Evolutionary conservation across 2,329 filamentous ascomycete genomes (phyloP).

Genomic region (Chaetomiaceae sp.): DNA sequence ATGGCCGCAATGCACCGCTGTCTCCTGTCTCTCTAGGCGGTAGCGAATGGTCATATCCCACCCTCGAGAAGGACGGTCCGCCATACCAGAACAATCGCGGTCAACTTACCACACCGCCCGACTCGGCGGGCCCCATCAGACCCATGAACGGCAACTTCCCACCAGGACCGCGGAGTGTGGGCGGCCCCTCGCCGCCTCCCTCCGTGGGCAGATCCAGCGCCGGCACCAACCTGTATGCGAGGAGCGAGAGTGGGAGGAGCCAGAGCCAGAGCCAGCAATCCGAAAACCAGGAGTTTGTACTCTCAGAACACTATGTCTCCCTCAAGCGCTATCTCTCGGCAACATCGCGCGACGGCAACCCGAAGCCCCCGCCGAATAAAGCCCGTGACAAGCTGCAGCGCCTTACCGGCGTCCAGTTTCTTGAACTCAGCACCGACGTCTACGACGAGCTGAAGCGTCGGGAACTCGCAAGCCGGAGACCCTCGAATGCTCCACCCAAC

Average conservation of each 20-base stretch:
- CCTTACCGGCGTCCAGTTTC: slow-evolving; percentile 87
- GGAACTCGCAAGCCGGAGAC: slow-evolving; percentile 60
- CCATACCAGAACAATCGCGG: slow-evolving; percentile 42
- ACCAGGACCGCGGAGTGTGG: slow-evolving; percentile 50
- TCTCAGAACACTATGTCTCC: slow-evolving; percentile 76
- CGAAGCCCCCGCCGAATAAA: slow-evolving; percentile 72
- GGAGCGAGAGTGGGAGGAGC: slow-evolving; percentile 61
- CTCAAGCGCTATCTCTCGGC: slow-evolving; percentile 70
- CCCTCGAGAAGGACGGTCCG: slow-evolving; percentile 47
- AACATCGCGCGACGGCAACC: slow-evolving; percentile 68
- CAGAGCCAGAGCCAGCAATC: slow-evolving; percentile 50
- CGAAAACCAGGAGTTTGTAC: slow-evolving; percentile 58
- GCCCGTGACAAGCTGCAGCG: slow-evolving; percentile 91
- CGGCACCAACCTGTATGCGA: slow-evolving; percentile 64
- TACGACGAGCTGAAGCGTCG: slow-evolving; percentile 90
- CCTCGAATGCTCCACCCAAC: slow-evolving; percentile 47
- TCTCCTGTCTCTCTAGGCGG: slow-evolving; percentile 79
- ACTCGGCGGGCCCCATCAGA: slow-evolving; percentile 58
- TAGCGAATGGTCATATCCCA: slow-evolving; percentile 77
- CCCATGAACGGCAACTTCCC: slow-evolving; percentile 58
- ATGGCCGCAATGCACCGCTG: slow-evolving; percentile 68
- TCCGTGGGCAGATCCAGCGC: slow-evolving; percentile 83
- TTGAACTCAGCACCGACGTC: slow-evolving; percentile 95
- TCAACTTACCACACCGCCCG: slow-evolving; percentile 64
- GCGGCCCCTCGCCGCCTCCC: slow-evolving; percentile 76